Evolutionary conservation across 257 asterid species (phyloP), one percentile per base, ranked within the genome.

Genomic region (Scutellaria galericulata): DNA sequence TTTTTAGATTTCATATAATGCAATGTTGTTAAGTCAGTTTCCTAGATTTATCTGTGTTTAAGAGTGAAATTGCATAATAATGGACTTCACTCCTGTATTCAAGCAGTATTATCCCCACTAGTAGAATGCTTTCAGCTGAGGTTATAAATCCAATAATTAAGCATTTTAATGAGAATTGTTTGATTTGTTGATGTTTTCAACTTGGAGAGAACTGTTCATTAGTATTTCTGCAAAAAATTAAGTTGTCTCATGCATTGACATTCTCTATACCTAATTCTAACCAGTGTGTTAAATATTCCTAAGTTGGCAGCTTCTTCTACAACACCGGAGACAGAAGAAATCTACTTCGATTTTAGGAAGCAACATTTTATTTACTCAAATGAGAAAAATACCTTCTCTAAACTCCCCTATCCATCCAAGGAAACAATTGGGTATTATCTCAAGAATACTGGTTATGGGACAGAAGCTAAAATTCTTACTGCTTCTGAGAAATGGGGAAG

Each of bases 401-500:
- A 94, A 81, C 97, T 89, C 79, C 93, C 88, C 35, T 94, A 94
- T 83, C 99, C 99, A 48, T 83, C 96, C 60, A 94, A 94, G 84
- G 99, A 91, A 82, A 82, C 93, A 73, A 80, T 94, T 77, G 97
- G 97, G 62, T 85, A 85, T 84, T 94, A 89, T 79, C 90, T 91
- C 44, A 94, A 86, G 88, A 86, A 80, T 75, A 84, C 99, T 68
- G 97, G 97, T 60, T 85, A 91, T 86, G 97, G 99, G 50, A 89
- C 99, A 35, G 97, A 89, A 54, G 93, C 99, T 79, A 94, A 89
- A 84, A 77, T 92, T 80, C 31, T 70, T 71, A 71, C 95, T 40
- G 97, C 97, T 48, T 76, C 86, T 11, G 97, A 91, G 81, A 94
- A 91, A 78, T 94, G 99, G 99, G 99, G 99, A 79, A 89, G 97